A percentile compares a stretch with the other conserved stretches of the same genome.
Evolutionary conservation across 1,139 yeast genomes (phyloP).

Genomic region (Wickerhamomyces sp.): DNA sequence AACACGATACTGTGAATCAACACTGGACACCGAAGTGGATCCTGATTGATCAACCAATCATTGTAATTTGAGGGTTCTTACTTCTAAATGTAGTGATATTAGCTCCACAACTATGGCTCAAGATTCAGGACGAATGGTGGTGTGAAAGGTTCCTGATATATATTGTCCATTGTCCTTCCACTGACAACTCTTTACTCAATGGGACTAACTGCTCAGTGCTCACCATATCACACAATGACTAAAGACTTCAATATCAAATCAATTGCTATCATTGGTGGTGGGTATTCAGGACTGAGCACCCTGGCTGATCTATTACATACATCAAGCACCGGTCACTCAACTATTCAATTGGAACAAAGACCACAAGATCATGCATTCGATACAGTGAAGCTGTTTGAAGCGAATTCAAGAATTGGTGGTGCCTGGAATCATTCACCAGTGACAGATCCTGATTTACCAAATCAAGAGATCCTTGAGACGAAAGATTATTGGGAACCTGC

Average conservation of each 20-base stretch:
- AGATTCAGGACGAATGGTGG: no score
- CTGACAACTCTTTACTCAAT: no score
- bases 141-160: no score
- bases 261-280: not conserved
- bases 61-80: no score
- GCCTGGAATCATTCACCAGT: conserved; percentile 26
- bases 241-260: not conserved
- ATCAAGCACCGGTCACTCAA: not conserved
- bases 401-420: not conserved
- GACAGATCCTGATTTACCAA: conserved; percentile 14
- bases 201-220: no score
- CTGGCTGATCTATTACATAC: not conserved
- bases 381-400: not conserved
- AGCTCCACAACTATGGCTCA: no score
- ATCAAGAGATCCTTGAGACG: conserved; percentile 8
- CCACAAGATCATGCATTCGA: not conserved
- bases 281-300: not conserved
- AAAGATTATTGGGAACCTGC: conserved; percentile 14
- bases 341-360: not conserved
- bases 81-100: no score
- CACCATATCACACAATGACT: no score
- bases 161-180: no score
- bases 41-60: no score
- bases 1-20: no score
- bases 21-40: no score